Percentiles rank a stretch among this genome's conserved stretches.
phyloP scores from a whole-genome alignment of 129 eudicot genomes.

The Silybum marianum region DNA sequence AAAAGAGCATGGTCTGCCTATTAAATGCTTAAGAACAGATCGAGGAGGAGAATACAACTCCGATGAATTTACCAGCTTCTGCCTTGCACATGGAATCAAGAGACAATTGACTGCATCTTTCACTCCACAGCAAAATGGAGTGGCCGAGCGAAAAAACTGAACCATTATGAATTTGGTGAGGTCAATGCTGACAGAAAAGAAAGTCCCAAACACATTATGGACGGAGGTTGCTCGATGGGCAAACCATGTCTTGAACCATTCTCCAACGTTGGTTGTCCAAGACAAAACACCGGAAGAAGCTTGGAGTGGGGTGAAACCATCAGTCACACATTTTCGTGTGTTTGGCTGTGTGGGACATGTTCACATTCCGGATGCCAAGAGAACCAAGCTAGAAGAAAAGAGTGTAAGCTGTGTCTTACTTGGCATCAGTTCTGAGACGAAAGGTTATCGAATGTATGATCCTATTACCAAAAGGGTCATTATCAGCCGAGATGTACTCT shows the following conservation, averaged over 20 bases:
- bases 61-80: too few relatives aligned
- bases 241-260: too few relatives aligned
- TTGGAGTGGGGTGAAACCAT: neutral
- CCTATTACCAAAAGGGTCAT: neutral
- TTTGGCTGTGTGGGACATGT: neutral
- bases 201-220: neutral
- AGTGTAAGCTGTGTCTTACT: neutral
- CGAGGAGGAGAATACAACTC: too few relatives aligned
- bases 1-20: too few relatives aligned
- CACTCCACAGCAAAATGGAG: neutral
- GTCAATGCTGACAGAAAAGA: neutral
- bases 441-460: neutral
- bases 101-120: neutral
- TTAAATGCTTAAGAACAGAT: too few relatives aligned
- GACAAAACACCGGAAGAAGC: neutral
- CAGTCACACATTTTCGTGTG: neutral
- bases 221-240: neutral
- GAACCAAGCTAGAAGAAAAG: neutral
- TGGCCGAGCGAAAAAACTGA: neutral
- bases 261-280: neutral
- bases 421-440: neutral
- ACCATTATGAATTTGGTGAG: neutral
- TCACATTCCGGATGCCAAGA: neutral
- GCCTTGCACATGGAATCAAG: neutral
- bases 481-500: neutral